Conservation (phyloP, 1,139 yeast genomes). For the Yarrowia galli region DNA sequence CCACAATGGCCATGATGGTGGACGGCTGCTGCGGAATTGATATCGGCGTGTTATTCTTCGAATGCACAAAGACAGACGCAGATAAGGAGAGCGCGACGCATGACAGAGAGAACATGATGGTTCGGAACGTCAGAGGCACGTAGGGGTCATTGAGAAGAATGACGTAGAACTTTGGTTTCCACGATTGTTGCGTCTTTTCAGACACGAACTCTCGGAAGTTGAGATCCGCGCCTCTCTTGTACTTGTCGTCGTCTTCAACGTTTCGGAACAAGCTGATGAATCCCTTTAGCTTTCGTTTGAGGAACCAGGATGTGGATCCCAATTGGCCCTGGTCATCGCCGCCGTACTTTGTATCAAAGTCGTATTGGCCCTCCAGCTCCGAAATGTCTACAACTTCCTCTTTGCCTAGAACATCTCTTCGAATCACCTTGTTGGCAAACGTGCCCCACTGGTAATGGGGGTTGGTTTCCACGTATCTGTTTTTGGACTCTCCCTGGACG, state of each 20-base stretch:
- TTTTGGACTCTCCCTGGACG: constrained; percentile 35
- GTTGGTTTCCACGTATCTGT: constrained; percentile 26
- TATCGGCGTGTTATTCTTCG: constrained; percentile 52
- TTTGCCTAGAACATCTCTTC: constrained; percentile 18
- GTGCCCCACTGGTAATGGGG: constrained; percentile 32
- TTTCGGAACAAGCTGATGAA: constrained; percentile 18
- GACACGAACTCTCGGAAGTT: constrained; percentile 44
- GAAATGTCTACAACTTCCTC: constrained; percentile 35
- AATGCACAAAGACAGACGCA: constrained; percentile 45
- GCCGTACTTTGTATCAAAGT: constrained; percentile 32
- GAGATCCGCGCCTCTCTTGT: constrained; percentile 25
- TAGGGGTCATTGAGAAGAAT: constrained; percentile 77
- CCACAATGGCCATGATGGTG: constrained; percentile 89
- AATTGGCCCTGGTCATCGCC: constrained; percentile 22
- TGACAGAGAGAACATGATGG: constrained; percentile 62
- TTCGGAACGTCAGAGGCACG: constrained; percentile 77
- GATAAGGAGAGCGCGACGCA: constrained; percentile 48
- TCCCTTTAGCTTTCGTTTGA: constrained; percentile 25
- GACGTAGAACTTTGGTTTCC: constrained; percentile 66
- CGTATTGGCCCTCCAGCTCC: constrained; percentile 34
- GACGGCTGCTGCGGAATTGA: constrained; percentile 81
- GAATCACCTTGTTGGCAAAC: constrained; percentile 31
- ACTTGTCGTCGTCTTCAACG: constrained; percentile 33
- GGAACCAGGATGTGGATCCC: constrained; percentile 34
- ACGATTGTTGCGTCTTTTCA: constrained; percentile 55